Evolutionary conservation across 2,329 filamentous ascomycete genomes (phyloP), one percentile per base, ranked within the genome.

Genomic region (Clonostachys chloroleuca): DNA sequence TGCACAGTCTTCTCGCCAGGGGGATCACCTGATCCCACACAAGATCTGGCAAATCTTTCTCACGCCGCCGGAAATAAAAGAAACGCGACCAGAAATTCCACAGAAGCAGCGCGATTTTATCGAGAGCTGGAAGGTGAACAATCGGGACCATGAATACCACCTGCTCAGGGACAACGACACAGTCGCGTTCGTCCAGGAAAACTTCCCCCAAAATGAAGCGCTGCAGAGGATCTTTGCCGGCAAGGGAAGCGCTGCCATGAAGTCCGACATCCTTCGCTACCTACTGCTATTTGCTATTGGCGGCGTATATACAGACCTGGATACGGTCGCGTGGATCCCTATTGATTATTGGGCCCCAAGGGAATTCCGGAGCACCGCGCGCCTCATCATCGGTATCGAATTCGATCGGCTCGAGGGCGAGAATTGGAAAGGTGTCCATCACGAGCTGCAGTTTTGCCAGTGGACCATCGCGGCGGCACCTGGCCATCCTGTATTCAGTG

Each of bases 391-490:
- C 59, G 94, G 94, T 49, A 96, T 99, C 54, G 94, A 99, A 72
- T 91, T 94, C 1, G 91, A 97, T 66, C 83, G 94, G 43, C 80
- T 81, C 5, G 94, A 99, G 65, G 99, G 94, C 94, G 79, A 83
- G 35, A 75, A 96, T 2, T 97, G 92, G 94, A 99, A 97, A 73
- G 94, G 90, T 53, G 87, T 94, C 50, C 83, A 92, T 53, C 92
- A 64, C 40, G 49, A 47, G 35, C 49, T 99, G 51, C 94, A 97
- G 64, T 97, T 99, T 68, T 99, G 94, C 70, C 94, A 99, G 66
- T 99, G 94, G 94, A 99, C 94, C 2, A 96, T 99, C 52, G 92
- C 96, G 67, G 75, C 88, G 48, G 99, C 99, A 67, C 87, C 92
- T 0, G 94, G 94, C 12, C 94, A 99, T 64, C 94, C 94, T 0